phyloP scores from a whole-genome alignment of 2,329 filamentous ascomycete species.

The Pleochaeta shiraiana region DNA sequence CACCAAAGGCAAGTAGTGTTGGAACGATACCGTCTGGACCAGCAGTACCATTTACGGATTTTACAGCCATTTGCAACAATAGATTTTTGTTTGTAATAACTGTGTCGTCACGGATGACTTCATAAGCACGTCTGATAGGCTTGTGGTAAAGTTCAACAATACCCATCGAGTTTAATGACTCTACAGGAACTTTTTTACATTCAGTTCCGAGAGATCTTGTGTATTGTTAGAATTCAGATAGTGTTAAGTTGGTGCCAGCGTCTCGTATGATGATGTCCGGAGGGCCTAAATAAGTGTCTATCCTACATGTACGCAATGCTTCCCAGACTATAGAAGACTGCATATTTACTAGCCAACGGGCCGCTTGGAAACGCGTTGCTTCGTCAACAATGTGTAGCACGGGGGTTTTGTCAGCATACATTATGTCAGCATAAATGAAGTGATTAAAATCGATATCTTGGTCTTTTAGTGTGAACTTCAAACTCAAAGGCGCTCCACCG shows the following conservation, averaged over 20 bases:
- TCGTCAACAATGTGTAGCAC: neutral
- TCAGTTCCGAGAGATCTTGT: neutral
- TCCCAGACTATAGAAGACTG: neutral
- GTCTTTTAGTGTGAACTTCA: neutral
- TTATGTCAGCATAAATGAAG: neutral
- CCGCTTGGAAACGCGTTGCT: neutral
- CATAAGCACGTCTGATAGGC: neutral
- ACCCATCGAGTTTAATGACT: neutral
- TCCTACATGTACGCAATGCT: neutral
- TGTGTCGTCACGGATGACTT: neutral
- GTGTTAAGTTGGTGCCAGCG: neutral
- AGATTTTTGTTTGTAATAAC: neutral
- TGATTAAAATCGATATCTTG: neutral
- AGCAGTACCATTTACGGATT: neutral
- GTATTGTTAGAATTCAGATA: neutral
- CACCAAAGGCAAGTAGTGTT: neutral
- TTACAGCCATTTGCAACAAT: conserved; percentile 1
- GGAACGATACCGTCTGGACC: neutral
- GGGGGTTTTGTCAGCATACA: neutral
- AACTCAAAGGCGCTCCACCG: neutral
- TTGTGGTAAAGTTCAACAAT: conserved; percentile 5
- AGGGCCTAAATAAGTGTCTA: neutral
- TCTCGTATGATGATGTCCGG: neutral
- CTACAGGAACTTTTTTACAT: neutral
- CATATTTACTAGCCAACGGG: neutral